Base-by-base conservation (phyloP, 192 early-diverging fungal genomes). In the Rhizophagus clarus region DNA sequence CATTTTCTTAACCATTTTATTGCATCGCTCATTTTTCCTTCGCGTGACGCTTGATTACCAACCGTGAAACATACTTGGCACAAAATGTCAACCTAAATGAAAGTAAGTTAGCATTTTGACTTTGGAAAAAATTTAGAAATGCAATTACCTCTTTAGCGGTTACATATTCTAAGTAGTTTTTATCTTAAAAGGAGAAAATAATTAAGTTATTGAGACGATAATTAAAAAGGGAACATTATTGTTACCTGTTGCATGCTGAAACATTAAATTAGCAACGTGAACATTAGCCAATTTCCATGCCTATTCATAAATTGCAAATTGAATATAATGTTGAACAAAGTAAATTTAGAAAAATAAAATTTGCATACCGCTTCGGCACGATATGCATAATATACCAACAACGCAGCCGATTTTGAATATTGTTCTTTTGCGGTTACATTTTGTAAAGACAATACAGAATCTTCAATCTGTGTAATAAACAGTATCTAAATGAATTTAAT, bases 1-100 rank as follows among this genome's bases (percentile, higher is more conserved):
- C 77, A 79, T 70, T 69, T 68, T 79, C 67, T 67, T 31, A 79
- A 24, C 77, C 77, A 79, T n/a, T 67, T 79, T 51, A 79, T 79
- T 20, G 77, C 77, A 32, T 79, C 77, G 7, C 29, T 47, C 20
- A 28, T 60, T 49, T 79, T 79, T 20, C 67, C 67, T 49, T 79
- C 77, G 6, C 67, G 63, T 24, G 67, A 79, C 2, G 67, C 63
- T 34, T 69, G 77, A 79, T 79, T 7, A 1, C 77, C 77, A 51
- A 79, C 14, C 22, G 63, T 69, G 10, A 69, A 70, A 51, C 77
- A 79, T 26, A 79, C 77, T 60, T 79, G 77, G 20, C 77, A 79
- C 61, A 79, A 49, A 79, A 69, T 56, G 8, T 69, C 49, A 60
- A 79, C 40, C 77, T 79, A 34, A 7, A 56, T 56, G 34, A 79